Conservation (phyloP, 345 rosid genomes). For the Eucalyptus sp. region DNA sequence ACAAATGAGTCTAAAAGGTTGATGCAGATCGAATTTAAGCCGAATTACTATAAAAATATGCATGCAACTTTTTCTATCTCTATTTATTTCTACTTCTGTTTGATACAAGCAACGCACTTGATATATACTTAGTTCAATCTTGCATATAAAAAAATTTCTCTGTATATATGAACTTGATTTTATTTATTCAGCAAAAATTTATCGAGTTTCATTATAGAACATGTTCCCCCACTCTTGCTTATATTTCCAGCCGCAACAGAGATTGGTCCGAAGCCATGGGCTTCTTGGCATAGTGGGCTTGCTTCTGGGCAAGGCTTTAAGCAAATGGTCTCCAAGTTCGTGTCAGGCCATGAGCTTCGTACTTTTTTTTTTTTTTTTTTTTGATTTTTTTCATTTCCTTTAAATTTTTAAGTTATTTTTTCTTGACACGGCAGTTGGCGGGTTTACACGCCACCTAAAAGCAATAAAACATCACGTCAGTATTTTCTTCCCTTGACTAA, state of each 20-base stretch:
- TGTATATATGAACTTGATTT: background rate
- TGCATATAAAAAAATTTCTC: background rate
- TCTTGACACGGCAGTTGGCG: background rate
- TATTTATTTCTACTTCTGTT: background rate
- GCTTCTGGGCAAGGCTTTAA: background rate
- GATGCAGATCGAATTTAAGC: fast-evolving
- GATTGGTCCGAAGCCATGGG: background rate
- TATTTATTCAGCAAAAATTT: background rate
- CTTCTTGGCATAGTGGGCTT: background rate
- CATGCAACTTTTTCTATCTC: background rate
- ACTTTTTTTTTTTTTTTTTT: background rate
- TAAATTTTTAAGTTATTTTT: fast-evolving
- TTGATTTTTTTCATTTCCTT: background rate
- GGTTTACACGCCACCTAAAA: background rate
- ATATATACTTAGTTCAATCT: background rate
- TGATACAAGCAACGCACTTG: fast-evolving
- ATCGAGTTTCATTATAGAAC: background rate
- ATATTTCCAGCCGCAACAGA: background rate
- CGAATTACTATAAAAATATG: fast-evolving
- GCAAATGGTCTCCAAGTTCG: background rate
- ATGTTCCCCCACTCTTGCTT: background rate
- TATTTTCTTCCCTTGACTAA: background rate
- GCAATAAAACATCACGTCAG: fast-evolving
- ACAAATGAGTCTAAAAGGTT: fast-evolving
- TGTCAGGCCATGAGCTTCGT: background rate